Base-by-base conservation (phyloP, 1,284 basidiomycete genomes). In the Irpex lacteus region DNA sequence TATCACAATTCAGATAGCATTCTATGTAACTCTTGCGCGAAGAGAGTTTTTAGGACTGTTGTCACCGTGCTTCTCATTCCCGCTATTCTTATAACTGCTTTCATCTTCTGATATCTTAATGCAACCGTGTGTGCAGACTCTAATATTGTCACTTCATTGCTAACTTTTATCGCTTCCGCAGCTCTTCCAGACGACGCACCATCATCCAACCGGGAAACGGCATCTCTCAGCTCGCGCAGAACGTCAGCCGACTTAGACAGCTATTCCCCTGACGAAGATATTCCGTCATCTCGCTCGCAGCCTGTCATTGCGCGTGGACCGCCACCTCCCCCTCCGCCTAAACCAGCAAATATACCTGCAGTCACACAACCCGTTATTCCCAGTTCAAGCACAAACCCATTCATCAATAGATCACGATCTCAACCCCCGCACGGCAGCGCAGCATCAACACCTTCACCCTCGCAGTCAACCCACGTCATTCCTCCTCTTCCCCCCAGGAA, bases 311-410 rank as follows among this genome's bases (percentile, higher is more conserved):
- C 55, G 21, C 64, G 32, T 54, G 59, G 18, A n/a, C 59, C 49
- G 19, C 52, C 58, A 32, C 58, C 59, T 50, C 53, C 54, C 18
- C 44, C 38, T 26, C 63, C 19, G 19, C 63, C 52, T 47, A 59
- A 5, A 55, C 50, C 50, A n/a, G 50, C 50, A n/a, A 52, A 18
- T 19, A 7, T 52, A 52, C 50, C 60, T 52, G 32, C 60, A 65
- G 5, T 21, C 21, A 8, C 60, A 54, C 9, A 40, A 58, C 26
- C 63, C 40, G 62, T 71, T 6, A 73, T 74, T 47, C 72, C 75
- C 5, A 62, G 69, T 7, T 58, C 62, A 34, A 63, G 62, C 59
- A 78, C 75, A 21, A 79, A 79, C 50, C 78, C 78, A 0, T 79
- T 79, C 63, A 69, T 78, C 32, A 70, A 73, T 36, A 76, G 77